Evolutionary conservation across 2,329 filamentous ascomycete species (phyloP).

Genomic region (Paracorniculantispora psalliotae): DNA sequence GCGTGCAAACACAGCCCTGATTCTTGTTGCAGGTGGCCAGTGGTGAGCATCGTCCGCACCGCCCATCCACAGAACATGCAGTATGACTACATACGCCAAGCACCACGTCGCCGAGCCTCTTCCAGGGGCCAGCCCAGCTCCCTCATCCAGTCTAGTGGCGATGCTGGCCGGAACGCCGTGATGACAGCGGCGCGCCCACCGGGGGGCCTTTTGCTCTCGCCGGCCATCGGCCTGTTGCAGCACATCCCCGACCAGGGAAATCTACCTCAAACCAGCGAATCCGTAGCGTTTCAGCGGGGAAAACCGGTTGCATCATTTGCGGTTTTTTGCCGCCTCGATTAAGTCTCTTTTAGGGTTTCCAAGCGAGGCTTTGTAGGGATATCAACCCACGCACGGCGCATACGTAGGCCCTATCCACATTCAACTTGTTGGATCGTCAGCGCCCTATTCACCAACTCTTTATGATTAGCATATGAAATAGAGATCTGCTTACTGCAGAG

Average conservation of each 20-base stretch:
- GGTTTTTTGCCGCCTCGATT: neutral
- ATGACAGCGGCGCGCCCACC: neutral
- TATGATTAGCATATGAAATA: neutral
- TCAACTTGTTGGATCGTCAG: neutral
- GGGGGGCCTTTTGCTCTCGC: no score
- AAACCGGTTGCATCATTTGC: neutral
- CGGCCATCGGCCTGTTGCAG: constrained; percentile 20
- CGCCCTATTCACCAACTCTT: neutral
- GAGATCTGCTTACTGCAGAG: neutral
- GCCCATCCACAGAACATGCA: no score
- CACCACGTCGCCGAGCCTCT: neutral
- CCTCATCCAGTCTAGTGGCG: constrained; percentile 1
- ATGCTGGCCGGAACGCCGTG: neutral
- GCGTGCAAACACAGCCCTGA: no score
- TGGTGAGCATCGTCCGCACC: no score
- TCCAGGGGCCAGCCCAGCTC: neutral
- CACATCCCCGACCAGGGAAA: neutral
- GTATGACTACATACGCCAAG: no score
- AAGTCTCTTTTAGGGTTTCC: neutral
- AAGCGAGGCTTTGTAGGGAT: neutral
- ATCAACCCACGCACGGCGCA: neutral
- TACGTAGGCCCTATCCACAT: neutral
- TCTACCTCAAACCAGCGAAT: neutral
- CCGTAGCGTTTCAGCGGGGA: neutral
- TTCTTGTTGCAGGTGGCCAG: no score